Percentiles rank a stretch among this genome's conserved stretches.
These are phyloP conservation scores for Fusarium sp. DNA, from an alignment of 2,329 filamentous ascomycete genomes.

Conservation along the genomic window DNA sequence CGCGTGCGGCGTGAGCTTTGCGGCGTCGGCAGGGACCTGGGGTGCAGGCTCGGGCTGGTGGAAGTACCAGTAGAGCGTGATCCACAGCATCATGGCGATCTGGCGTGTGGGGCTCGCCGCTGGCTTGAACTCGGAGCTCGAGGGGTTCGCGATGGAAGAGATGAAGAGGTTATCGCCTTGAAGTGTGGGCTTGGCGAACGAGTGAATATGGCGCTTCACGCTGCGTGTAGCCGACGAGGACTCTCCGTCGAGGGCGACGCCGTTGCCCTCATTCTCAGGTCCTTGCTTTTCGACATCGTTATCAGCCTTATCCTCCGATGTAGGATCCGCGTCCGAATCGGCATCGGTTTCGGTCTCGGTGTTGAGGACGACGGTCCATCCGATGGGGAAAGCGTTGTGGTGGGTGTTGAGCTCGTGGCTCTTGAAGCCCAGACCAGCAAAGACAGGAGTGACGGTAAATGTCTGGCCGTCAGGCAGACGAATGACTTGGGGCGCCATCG, in stretches of 20 bases:
- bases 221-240: not conserved
- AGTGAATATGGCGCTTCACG: constrained; percentile 39
- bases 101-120: constrained; percentile 82
- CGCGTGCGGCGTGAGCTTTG: constrained; percentile 68
- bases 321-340: not conserved
- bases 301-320: constrained; percentile 40
- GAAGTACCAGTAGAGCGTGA: constrained; percentile 96
- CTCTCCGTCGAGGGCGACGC: constrained; percentile 25
- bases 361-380: constrained; percentile 89
- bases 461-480: constrained; percentile 88
- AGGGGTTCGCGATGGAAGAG: constrained; percentile 87
- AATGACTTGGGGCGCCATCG: constrained; percentile 58
- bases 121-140: constrained; percentile 79
- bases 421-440: constrained; percentile 92
- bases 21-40: constrained; percentile 68
- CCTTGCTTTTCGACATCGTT: constrained; percentile 42
- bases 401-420: constrained; percentile 75
- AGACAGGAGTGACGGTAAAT: constrained; percentile 82
- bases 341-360: constrained; percentile 56
- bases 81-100: constrained; percentile 96
- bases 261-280: constrained; percentile 32
- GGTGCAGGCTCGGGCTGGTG: constrained; percentile 79
- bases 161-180: constrained; percentile 86
- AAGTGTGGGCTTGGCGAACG: constrained; percentile 75
- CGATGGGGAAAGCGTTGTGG: constrained; percentile 76